phyloP scores from a whole-genome alignment of 768 basidiomycete species.

The Sporobolomyces phaffii region DNA sequence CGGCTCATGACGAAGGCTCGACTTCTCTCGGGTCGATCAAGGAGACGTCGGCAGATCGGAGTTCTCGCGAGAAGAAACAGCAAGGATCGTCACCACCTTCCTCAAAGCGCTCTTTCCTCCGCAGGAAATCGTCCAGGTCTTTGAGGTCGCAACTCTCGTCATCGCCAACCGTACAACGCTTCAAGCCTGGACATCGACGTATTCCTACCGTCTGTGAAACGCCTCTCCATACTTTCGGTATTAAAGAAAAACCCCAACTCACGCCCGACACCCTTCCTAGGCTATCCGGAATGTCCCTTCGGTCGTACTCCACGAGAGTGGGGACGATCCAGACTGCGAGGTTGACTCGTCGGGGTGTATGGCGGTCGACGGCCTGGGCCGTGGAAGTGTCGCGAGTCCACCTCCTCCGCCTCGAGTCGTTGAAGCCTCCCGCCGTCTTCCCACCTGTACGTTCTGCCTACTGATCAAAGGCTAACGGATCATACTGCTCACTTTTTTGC shows the following conservation, averaged over 20 bases:
- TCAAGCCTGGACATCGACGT: constrained; percentile 26
- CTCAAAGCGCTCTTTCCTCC: background rate
- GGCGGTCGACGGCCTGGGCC: background rate
- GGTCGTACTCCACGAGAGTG: constrained; percentile 25
- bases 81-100: background rate
- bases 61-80: background rate
- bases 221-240: no score
- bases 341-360: constrained; percentile 7
- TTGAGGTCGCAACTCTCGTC: background rate
- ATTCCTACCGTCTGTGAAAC: constrained; percentile 33
- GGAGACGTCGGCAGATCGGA: background rate
- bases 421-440: constrained; percentile 15
- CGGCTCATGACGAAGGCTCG: no score
- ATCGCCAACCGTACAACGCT: background rate
- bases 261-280: no score
- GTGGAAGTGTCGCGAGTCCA: constrained; percentile 17
- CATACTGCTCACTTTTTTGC: no score
- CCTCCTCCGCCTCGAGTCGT: constrained; percentile 31
- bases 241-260: no score
- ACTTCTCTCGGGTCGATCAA: background rate
- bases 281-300: constrained; percentile 31
- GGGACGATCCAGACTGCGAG: constrained; percentile 13
- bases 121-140: background rate
- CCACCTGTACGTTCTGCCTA: constrained; percentile 20
- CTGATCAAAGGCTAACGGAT: no score